These are phyloP conservation scores for Penicillium fuscoglaucum DNA, from an alignment of 2,329 filamentous ascomycete species.

Conservation along the genomic window DNA sequence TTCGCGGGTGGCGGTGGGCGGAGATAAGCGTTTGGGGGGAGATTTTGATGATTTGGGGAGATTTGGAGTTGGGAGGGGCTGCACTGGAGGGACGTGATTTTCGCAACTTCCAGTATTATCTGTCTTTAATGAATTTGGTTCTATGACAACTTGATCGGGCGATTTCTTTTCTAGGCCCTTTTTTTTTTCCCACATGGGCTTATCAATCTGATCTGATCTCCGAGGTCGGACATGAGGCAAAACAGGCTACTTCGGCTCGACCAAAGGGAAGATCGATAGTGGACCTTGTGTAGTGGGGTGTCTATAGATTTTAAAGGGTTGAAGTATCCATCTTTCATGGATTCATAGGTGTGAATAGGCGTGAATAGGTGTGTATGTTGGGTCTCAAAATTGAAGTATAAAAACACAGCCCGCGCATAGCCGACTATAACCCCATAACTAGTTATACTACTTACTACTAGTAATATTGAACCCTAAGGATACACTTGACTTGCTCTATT, in stretches of 20 bases:
- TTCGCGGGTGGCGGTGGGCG: slow-evolving; percentile 28
- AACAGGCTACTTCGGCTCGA: background rate
- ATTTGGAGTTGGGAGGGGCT: background rate
- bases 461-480: background rate
- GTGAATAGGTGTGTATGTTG: background rate
- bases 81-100: background rate
- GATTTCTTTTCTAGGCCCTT: background rate
- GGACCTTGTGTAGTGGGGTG: background rate
- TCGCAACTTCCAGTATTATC: slow-evolving; percentile 4
- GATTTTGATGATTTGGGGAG: background rate
- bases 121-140: slow-evolving; percentile 6
- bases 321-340: no score
- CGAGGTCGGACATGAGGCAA: slow-evolving; percentile 23
- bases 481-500: background rate
- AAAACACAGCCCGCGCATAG: background rate
- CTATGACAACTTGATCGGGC: slow-evolving; percentile 1
- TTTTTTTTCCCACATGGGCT: slow-evolving; percentile 14
- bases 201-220: slow-evolving; percentile 31
- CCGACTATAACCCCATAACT: background rate
- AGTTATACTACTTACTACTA: no score
- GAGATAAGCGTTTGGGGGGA: slow-evolving; percentile 23
- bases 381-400: background rate
- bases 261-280: background rate
- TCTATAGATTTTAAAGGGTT: background rate
- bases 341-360: background rate